A percentile compares a stretch with the other conserved stretches of the same genome.
Evolutionary conservation across 305 asterid species (phyloP).

Genomic region (Lippia alba): DNA sequence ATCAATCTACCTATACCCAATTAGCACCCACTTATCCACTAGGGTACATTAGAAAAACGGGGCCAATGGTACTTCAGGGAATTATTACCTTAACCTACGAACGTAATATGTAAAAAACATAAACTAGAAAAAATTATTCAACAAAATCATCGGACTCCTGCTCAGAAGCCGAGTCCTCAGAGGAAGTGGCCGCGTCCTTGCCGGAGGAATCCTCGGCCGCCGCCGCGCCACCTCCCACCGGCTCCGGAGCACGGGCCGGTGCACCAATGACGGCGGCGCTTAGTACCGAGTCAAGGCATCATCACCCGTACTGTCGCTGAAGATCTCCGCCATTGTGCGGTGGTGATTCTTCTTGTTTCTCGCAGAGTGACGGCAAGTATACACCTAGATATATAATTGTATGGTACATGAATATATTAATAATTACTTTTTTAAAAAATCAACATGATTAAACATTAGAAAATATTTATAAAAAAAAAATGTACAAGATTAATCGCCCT

Average conservation of each 20-base stretch:
- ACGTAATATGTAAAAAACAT: too few relatives aligned
- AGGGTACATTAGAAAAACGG: too few relatives aligned
- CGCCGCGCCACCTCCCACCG: background rate
- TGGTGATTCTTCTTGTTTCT: constrained; percentile 54
- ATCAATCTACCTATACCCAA: constrained; percentile 2
- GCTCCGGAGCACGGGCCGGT: constrained; percentile 46
- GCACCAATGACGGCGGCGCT: constrained; percentile 24
- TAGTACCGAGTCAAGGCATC: constrained; percentile 34
- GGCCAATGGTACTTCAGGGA: constrained; percentile 9
- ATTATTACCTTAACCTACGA: background rate
- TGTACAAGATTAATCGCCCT: constrained; percentile 50
- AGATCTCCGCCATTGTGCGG: constrained; percentile 59
- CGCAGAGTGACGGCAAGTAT: constrained; percentile 59
- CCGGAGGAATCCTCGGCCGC: too few relatives aligned
- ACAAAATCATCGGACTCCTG: too few relatives aligned
- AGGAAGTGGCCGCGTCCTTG: too few relatives aligned
- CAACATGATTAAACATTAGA: too few relatives aligned
- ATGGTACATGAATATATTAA: background rate
- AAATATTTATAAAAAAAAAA: too few relatives aligned
- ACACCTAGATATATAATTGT: constrained; percentile 46
- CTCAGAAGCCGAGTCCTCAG: too few relatives aligned
- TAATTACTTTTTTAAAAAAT: too few relatives aligned
- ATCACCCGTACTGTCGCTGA: constrained; percentile 49
- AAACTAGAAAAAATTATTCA: too few relatives aligned
- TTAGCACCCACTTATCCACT: too few relatives aligned